Evolutionary conservation across 1,139 yeast genomes (phyloP), one percentile per base, ranked within the genome.

Genomic region (Eremothecium coryli): DNA sequence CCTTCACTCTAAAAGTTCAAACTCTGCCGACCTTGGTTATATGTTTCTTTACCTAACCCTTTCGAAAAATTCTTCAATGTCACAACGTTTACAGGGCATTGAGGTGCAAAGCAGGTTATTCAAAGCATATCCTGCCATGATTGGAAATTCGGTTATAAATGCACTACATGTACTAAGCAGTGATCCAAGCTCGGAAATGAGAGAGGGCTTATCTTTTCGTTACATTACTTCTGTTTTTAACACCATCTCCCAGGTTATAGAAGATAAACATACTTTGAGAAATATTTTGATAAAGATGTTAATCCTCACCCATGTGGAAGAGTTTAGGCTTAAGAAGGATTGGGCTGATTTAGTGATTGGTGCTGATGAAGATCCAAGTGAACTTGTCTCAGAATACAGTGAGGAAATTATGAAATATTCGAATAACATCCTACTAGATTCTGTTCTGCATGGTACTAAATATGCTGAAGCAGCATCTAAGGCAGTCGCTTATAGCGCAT

Each of bases 311-410:
- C 84, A 82, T 51, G 74, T 72, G 43, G 45, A 58, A 2, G 51
- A 43, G 3, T 58, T 69, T 20, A 57, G 59, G 2, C 51, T 66
- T 6, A 71, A 71, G 36, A 66, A 66, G 39, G 78, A 82, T 2
- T 90, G 98, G 98, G 81, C 86, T 27, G 82, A 82, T 0, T 60
- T 86, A 33, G 76, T 77, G 29, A 74, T 80, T 48, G 64, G 73
- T 36, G 68, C 80, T 8, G 58, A 61, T 4, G 52, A 74, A 20
- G 93, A 88, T 48, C 82, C 95, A 3, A 81, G 81, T 14, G 48
- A 54, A 3, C 57, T 85, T 31, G 71, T 81, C 4, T 50, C 59
- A 1, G 51, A 55, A 1, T 48, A 70, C 37, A 58, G 67, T n/a
- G 50, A 58, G 1, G 39, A 47, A 2, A 58, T 81, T 18, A 54